These are phyloP conservation scores for Penstemon eatonii DNA, from an alignment of 257 asterid genomes.

Conservation along the genomic window DNA sequence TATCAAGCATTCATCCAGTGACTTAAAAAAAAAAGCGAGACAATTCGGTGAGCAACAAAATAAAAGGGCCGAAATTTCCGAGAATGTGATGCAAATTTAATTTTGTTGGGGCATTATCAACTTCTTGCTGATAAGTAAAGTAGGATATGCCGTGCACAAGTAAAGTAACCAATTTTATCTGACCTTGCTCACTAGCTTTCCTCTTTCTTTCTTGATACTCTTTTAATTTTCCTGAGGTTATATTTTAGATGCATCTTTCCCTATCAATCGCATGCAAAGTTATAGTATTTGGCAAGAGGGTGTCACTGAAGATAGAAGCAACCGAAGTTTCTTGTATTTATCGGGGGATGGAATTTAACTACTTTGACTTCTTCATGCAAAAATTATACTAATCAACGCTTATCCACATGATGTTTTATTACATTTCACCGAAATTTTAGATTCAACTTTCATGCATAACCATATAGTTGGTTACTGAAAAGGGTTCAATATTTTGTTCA, in stretches of 20 bases:
- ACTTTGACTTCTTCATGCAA: background rate
- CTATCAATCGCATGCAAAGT: background rate
- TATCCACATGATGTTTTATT: background rate
- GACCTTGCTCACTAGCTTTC: constrained; percentile 8
- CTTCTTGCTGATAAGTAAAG: constrained; percentile 3
- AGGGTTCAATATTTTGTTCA: background rate
- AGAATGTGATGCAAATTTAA: no score
- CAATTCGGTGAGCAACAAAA: background rate
- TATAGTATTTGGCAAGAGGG: background rate
- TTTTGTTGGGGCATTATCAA: background rate
- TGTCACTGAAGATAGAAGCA: constrained; percentile 9
- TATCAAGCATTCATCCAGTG: background rate
- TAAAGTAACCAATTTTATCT: background rate
- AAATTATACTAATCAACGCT: background rate
- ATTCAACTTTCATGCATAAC: constrained; percentile 16
- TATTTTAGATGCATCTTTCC: background rate
- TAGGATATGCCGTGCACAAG: background rate
- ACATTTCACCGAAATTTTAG: background rate
- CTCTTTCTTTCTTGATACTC: background rate
- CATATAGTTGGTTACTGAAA: background rate
- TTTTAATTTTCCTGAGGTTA: background rate
- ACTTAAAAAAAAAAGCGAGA: background rate
- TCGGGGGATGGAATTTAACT: background rate
- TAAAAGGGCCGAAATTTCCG: background rate
- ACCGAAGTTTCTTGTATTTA: background rate